phyloP scores from a whole-genome alignment of 345 rosid genomes.

The Eucalyptus leucophloia region DNA sequence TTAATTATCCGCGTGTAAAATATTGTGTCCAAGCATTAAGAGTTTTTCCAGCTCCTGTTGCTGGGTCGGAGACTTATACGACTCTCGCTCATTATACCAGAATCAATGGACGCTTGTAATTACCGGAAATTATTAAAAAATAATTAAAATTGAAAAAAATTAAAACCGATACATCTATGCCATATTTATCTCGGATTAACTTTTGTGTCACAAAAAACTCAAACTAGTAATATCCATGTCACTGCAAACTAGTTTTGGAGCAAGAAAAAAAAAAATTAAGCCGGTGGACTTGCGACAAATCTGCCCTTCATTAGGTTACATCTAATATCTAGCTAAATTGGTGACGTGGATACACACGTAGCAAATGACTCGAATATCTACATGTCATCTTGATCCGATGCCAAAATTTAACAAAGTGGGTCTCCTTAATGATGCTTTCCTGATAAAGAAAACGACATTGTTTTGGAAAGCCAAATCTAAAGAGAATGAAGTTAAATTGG shows the following conservation, averaged over 20 bases:
- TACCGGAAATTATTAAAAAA: background rate
- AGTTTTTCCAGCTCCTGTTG: background rate
- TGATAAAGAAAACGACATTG: background rate
- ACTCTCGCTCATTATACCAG: background rate
- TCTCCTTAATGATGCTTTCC: too few relatives aligned
- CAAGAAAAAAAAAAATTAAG: background rate
- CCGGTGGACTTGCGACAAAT: rapidly evolving
- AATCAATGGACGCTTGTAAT: background rate
- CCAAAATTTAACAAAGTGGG: background rate
- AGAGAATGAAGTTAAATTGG: background rate
- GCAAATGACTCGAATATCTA: background rate
- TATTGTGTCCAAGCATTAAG: background rate
- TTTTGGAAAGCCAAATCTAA: background rate
- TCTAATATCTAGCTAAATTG: background rate
- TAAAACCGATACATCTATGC: rapidly evolving
- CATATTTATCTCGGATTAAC: background rate
- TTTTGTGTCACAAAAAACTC: background rate
- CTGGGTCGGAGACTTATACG: background rate
- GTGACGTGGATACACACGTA: rapidly evolving
- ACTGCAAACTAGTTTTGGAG: background rate
- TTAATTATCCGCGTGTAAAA: background rate
- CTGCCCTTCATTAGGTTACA: background rate
- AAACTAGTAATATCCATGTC: background rate
- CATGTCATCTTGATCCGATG: background rate
- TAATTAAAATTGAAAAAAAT: background rate